A percentile compares a stretch with the other conserved stretches of the same genome.
Evolutionary conservation across 768 basidiomycete species (phyloP).

Genomic region (Boletellus ananas): DNA sequence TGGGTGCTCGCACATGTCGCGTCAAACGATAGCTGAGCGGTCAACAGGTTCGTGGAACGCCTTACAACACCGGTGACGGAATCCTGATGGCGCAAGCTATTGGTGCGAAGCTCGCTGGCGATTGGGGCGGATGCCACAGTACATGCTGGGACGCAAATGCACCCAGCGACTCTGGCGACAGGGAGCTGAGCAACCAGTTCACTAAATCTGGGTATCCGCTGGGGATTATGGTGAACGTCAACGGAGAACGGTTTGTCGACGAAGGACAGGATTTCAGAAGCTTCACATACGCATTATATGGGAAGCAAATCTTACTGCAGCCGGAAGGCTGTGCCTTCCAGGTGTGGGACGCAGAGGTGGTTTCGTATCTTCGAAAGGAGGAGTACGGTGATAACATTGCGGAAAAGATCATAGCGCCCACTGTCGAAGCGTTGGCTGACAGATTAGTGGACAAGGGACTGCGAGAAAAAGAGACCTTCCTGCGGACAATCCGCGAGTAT

Average conservation of each 20-base stretch:
- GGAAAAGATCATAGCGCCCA: slow-evolving; percentile 48
- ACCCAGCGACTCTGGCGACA: slow-evolving; percentile 45
- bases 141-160: slow-evolving; percentile 71
- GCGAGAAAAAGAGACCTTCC: slow-evolving; percentile 37
- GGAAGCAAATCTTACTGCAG: slow-evolving; percentile 54
- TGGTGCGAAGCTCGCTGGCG: slow-evolving; percentile 57
- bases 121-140: slow-evolving; percentile 69
- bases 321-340: slow-evolving; percentile 62
- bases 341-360: slow-evolving; percentile 52
- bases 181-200: slow-evolving; percentile 61
- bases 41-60: slow-evolving; percentile 61
- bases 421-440: slow-evolving; percentile 47
- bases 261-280: slow-evolving; percentile 72
- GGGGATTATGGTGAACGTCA: slow-evolving; percentile 62
- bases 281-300: slow-evolving; percentile 70
- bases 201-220: slow-evolving; percentile 74
- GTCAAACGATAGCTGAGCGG: not conserved
- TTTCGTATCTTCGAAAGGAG: slow-evolving; percentile 48
- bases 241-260: slow-evolving; percentile 61
- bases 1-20: slow-evolving; percentile 19
- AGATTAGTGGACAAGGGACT: slow-evolving; percentile 46
- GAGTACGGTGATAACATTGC: slow-evolving; percentile 64
- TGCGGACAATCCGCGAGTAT: slow-evolving; percentile 47
- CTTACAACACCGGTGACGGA: slow-evolving; percentile 68
- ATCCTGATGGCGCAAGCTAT: slow-evolving; percentile 47